Conservation (phyloP, 2,329 filamentous ascomycete species). For the Aspergillus bombycis region DNA sequence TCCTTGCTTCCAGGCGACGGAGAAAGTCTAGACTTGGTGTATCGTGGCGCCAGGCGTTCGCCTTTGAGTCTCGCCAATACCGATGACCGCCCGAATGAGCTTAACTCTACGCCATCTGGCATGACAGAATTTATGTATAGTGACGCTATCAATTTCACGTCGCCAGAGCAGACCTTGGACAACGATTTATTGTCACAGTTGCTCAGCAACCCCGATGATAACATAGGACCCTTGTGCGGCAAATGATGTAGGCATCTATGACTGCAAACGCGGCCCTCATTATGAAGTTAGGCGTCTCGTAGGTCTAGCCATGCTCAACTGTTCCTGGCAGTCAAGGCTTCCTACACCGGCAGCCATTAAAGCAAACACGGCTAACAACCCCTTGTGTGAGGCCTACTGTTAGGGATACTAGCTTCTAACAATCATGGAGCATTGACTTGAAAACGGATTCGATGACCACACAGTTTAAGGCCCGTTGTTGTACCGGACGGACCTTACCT, state of each 20-base stretch:
- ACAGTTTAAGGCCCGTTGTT: neutral
- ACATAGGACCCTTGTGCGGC: neutral
- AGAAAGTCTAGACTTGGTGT: neutral
- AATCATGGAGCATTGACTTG: neutral
- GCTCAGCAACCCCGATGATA: neutral
- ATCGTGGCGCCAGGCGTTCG: neutral
- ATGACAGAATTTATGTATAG: neutral
- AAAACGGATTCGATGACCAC: neutral
- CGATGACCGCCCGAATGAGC: neutral
- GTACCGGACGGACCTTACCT: neutral
- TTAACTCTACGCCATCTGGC: neutral
- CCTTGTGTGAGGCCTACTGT: neutral
- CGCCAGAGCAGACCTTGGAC: neutral
- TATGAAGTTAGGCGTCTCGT: neutral
- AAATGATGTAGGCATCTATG: neutral
- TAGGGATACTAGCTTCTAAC: neutral
- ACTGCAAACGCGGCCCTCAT: neutral
- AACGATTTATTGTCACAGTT: neutral
- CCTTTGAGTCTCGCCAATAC: neutral
- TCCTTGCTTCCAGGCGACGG: neutral
- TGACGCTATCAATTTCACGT: neutral
- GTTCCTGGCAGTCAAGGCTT: neutral
- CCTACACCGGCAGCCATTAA: neutral
- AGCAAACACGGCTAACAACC: neutral
- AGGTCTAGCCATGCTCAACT: neutral